Base-by-base conservation (phyloP, 257 asterid genomes). In the Solanum chaucha region DNA sequence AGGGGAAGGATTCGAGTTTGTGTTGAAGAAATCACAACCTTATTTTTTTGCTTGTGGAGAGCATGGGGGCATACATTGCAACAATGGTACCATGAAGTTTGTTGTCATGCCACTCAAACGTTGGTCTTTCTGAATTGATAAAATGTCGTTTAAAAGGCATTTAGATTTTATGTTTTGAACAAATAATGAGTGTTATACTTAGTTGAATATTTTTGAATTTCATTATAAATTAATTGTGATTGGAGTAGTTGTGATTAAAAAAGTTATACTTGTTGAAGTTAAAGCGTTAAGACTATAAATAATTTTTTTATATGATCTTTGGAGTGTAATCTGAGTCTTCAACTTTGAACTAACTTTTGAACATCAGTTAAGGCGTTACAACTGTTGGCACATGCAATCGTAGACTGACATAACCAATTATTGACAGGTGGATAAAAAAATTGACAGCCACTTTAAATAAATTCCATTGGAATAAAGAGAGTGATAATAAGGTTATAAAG, bases 41-140 rank as follows among this genome's bases (percentile, higher is more conserved):
- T 88, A 95, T 74, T 95, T 59, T 46, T 96, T 95, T 40, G 96
- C 94, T 1, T 94, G 99, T 40, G 99, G 96, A 46, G 94, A 95
- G 75, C 89, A 83, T 28, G 55, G 55, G 3, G 99, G 99, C 2
- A 17, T 88, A 41, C 98, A 96, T 84, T 96, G 99, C 92, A 90
- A 84, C 24, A 87, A 26, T 34, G 98, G 98, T n/a, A 90, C 91
- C 67, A 94, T 96, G 98, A 96, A 95, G 72, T 96, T 96, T 19
- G 86, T 92, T 0, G 92, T 94, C 13, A 92, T 92, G 94, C 98
- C 99, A 1, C 78, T 92, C 44, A 87, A 90, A 81, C 97, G 88
- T 44, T 86, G 93, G 95, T 5, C 81, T 41, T 88, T 4, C 67
- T 80, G n/a, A 80, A 0, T 67, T 12, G 64, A 38, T 41, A 44